phyloP scores from a whole-genome alignment of 768 basidiomycete species.

The Amanita fuliginea region DNA sequence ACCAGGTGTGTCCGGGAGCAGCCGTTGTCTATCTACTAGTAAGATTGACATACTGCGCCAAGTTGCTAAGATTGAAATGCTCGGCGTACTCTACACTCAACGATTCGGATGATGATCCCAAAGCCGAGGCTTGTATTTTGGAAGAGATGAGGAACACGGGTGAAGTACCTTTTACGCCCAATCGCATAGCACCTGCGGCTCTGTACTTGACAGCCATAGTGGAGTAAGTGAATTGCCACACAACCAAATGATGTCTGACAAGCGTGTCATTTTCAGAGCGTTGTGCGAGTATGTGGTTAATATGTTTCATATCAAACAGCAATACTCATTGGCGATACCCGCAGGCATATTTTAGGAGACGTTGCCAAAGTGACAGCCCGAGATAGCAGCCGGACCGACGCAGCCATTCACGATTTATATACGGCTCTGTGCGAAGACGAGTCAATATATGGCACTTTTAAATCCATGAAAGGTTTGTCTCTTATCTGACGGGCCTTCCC shows the following conservation, averaged over 20 bases:
- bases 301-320: conserved; percentile 2
- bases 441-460: conserved; percentile 75
- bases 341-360: conserved; percentile 74
- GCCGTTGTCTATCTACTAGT: not conserved
- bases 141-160: conserved; percentile 48
- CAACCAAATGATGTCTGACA: conserved; percentile 13
- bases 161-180: conserved; percentile 37
- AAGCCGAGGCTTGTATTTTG: conserved; percentile 49
- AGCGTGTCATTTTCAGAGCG: conserved; percentile 36
- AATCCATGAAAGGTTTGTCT: conserved; percentile 68
- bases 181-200: conserved; percentile 69
- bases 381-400: conserved; percentile 70
- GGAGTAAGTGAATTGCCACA: conserved; percentile 51
- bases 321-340: not conserved
- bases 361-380: conserved; percentile 78
- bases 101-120: conserved; percentile 66
- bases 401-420: conserved; percentile 75
- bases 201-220: conserved; percentile 88
- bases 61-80: conserved; percentile 79
- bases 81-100: conserved; percentile 83
- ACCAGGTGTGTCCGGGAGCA: conserved; percentile 43
- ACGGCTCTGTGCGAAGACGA: conserved; percentile 87
- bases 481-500: not conserved
- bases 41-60: not conserved
- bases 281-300: conserved; percentile 66